A percentile compares a stretch with the other conserved stretches of the same genome.
Conservation (phyloP, 2,329 filamentous ascomycete genomes). For the Colletotrichum aenigma region DNA sequence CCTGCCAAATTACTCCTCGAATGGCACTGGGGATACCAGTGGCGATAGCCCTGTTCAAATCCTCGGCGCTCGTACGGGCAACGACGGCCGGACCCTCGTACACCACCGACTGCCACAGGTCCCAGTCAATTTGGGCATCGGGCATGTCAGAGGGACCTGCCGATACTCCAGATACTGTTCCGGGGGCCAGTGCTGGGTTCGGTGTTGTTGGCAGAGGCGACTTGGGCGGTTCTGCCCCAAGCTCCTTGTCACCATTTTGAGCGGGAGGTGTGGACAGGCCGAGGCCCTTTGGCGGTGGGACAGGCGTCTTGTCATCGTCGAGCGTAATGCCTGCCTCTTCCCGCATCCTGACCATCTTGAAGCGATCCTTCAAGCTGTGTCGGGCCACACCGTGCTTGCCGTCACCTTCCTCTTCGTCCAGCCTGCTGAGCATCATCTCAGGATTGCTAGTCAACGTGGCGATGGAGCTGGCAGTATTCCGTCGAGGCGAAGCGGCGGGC, state of each 20-base stretch:
- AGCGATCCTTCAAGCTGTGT: slow-evolving; percentile 77
- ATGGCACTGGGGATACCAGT: slow-evolving; percentile 94
- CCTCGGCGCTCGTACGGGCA: slow-evolving; percentile 84
- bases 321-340: slow-evolving; percentile 68
- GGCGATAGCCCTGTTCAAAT: slow-evolving; percentile 88
- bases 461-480: slow-evolving; percentile 82
- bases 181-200: slow-evolving; percentile 76
- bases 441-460: slow-evolving; percentile 81
- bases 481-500: slow-evolving; percentile 45
- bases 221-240: slow-evolving; percentile 14
- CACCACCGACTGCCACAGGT: slow-evolving; percentile 95
- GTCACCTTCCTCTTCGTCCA: slow-evolving; percentile 73
- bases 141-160: slow-evolving; percentile 73
- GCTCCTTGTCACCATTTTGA: slow-evolving; percentile 22
- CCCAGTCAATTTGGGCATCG: slow-evolving; percentile 92
- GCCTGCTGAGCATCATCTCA: slow-evolving; percentile 76
- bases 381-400: slow-evolving; percentile 51
- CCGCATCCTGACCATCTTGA: slow-evolving; percentile 76
- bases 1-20: slow-evolving; percentile 98
- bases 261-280: slow-evolving; percentile 27
- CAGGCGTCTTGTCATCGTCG: slow-evolving; percentile 53
- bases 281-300: slow-evolving; percentile 18
- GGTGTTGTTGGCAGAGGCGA: slow-evolving; percentile 64
- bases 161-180: slow-evolving; percentile 82
- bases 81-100: slow-evolving; percentile 92